Base-by-base conservation (phyloP, 176 grass and related monocot genomes). In the Oropetium thomaeum region DNA sequence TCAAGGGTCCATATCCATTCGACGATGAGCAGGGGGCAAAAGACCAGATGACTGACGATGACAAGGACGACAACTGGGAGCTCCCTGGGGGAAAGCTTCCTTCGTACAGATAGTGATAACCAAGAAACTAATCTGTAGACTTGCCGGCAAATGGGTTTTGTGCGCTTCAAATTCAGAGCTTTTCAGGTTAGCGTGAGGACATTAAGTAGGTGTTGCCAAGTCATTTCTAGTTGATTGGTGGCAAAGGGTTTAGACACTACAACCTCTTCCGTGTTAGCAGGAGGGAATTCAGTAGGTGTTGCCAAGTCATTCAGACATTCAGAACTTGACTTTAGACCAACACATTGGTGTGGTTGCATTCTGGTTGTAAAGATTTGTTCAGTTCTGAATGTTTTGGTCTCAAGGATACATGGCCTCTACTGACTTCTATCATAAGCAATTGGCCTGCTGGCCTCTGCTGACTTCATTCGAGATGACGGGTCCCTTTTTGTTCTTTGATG, bases 31-130 rank as follows among this genome's bases (percentile, higher is more conserved):
- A 81, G 26, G 66, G 13, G 2, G 1, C 30, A 0, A 71, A 70
- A 33, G 66, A 76, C 31, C 8, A 30, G 17, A n/a, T 2, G 0
- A 19, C 16, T 0, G 58, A 85, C 0, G 54, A 83, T 16, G 78
- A 89, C 23, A 14, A 59, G 42, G 30, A 52, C 7, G 82, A 89
- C 82, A 89, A 89, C 15, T 85, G 87, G 87, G 82, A 81, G 28
- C 66, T 89, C 41, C 77, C 82, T 53, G 77, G 61, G 15, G 82
- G 87, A 44, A 33, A 81, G 52, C 57, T 89, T 66, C 87, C 82
- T 41, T 78, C 79, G 60, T 78, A 67, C 73, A 58, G 49, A 78
- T 81, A 73, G 49, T n/a, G n/a, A 51, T 52, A 81, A 60, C 31
- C 23, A 9, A 80, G 9, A 34, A 25, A 41, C 23, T 12, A 2